Evolutionary conservation across 2,329 filamentous ascomycete species (phyloP), one percentile per base, ranked within the genome.

Genomic region (Sclerotinia borealis): DNA sequence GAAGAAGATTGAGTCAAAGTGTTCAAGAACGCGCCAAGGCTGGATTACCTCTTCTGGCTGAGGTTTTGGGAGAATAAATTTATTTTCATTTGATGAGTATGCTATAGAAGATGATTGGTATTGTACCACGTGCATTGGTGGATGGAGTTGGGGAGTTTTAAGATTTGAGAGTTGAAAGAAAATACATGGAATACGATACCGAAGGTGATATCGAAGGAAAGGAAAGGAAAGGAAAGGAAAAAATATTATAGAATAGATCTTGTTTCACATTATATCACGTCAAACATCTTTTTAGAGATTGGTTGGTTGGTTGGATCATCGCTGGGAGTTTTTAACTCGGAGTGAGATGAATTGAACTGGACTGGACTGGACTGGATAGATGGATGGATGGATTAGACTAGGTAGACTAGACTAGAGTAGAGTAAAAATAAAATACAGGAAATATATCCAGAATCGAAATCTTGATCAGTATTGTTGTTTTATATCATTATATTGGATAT

Each of bases 1-100:
- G 70, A 56, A 66, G 72, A 58, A 62, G 72, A 49, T 62, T 72
- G 15, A 68, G 65, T 51, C 71, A 72, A 37, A 70, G 68, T 37
- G 71, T 71, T 22, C 71, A 72, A 51, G 48, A 70, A 39, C 52
- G 68, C 17, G 68, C 66, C 1, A 73, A 68, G 49, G 60, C 60
- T 48, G 60, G 50, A 19, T 59, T 73, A 59, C 72, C 72, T 11
- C 52, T 73, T 9, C 43, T 73, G 62, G 68, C 70, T 10, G 72
- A 73, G 34, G 56, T 50, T 31, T n/a, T 34, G 22, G 55, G 37
- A 17, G 48, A 54, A 17, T 39, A 39, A 17, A 39, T 39, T 39
- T 9, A 17, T 39, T 34, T 10, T 3, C 17, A 13, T 52, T 52
- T 39, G 19, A 34, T 55, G 10, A 43, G 9, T 13, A 4, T 8